Conservation (phyloP, 306 rosid genomes). For the Vigna hirtella region DNA sequence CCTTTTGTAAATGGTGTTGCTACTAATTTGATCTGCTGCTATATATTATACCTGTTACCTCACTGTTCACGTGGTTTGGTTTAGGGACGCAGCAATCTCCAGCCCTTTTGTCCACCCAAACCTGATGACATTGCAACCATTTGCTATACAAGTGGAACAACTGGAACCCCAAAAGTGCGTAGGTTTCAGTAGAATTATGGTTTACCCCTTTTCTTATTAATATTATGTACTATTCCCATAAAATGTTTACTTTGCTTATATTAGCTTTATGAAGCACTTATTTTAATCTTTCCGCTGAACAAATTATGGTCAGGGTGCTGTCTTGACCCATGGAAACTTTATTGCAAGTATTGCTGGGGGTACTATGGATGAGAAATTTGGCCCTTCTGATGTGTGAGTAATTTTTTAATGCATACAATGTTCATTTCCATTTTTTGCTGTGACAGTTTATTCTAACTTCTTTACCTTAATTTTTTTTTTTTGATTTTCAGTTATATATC, state of each 20-base stretch:
- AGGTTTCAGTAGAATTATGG: conserved; percentile 24
- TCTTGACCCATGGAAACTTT: conserved; percentile 84
- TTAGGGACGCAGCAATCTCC: conserved; percentile 79
- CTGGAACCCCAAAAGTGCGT: conserved; percentile 96
- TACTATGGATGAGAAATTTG: conserved; percentile 55
- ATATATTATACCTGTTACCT: conserved; percentile 24
- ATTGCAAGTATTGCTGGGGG: conserved; percentile 91
- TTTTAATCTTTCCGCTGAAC: conserved; percentile 43
- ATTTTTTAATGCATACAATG: conserved; percentile 20
- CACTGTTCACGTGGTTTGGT: conserved; percentile 46
- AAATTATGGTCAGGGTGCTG: conserved; percentile 79
- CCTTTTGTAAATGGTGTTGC: conserved; percentile 34
- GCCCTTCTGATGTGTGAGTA: conserved; percentile 90
- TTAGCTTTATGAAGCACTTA: conserved; percentile 27
- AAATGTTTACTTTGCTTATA: conserved; percentile 33
- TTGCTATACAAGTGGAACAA: conserved; percentile 99
- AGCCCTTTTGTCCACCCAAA: conserved; percentile 84
- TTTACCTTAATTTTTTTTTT: conserved; percentile 49
- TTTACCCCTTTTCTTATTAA: conserved; percentile 44
- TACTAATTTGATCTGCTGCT: conserved; percentile 40
- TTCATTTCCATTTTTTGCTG: conserved; percentile 22
- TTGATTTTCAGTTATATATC: conserved; percentile 79
- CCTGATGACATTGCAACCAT: conserved; percentile 88
- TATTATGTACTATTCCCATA: conserved; percentile 4
- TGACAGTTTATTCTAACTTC: conserved; percentile 37